phyloP scores from a whole-genome alignment of 805 yeast genomes.

The Barnettozyma siamensis region DNA sequence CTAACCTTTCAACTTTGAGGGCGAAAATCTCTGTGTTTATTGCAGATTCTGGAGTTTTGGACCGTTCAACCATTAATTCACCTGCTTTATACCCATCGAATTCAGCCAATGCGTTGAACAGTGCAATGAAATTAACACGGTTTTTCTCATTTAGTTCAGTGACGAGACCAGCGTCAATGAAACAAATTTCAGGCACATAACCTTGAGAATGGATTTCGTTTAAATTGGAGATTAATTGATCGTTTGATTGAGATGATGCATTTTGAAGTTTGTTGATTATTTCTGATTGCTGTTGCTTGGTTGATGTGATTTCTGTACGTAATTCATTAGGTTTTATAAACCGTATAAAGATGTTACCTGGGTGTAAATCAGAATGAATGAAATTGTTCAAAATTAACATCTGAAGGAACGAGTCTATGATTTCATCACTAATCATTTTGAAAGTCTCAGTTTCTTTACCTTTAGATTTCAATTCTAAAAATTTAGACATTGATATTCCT shows the following conservation, averaged over 20 bases:
- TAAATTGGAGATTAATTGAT: conserved; percentile 44
- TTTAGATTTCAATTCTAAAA: conserved; percentile 40
- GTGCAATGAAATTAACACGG: conserved; percentile 78
- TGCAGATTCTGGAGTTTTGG: conserved; percentile 91
- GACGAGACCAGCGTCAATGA: conserved; percentile 88
- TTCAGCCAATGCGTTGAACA: conserved; percentile 81
- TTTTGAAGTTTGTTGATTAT: conserved; percentile 18
- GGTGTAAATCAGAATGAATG: conserved; percentile 94
- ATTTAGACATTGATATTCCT: conserved; percentile 75
- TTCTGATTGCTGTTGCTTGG: conserved; percentile 16
- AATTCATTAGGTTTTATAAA: conserved; percentile 45
- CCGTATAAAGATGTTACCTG: conserved; percentile 86
- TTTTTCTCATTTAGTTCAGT: conserved; percentile 79
- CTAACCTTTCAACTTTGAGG: conserved; percentile 76
- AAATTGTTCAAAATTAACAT: conserved; percentile 93
- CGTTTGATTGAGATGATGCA: conserved; percentile 19
- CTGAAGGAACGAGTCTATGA: conserved; percentile 85
- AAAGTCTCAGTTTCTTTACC: conserved; percentile 48
- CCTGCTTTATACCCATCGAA: conserved; percentile 96
- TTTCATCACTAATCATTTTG: conserved; percentile 67
- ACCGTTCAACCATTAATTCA: conserved; percentile 89
- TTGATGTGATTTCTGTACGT: conserved; percentile 25
- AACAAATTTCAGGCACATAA: conserved; percentile 80
- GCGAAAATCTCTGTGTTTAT: conserved; percentile 82
- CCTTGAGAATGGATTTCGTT: conserved; percentile 44